Base-by-base conservation (phyloP, 2,329 filamentous ascomycete species). In the Diaporthe vexans region DNA sequence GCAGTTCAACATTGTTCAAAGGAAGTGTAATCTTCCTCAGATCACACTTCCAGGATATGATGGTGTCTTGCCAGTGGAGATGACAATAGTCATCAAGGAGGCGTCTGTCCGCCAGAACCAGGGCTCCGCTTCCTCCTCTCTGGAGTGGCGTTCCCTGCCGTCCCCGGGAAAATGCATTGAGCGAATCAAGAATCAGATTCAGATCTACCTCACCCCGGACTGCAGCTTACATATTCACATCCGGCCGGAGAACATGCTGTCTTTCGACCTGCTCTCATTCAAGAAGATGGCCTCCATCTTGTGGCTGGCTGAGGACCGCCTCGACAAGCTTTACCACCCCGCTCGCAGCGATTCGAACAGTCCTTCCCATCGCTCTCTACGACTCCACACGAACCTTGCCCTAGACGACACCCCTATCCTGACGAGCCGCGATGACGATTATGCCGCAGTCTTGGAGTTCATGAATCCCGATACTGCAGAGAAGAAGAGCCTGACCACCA, bases 261-360 rank as follows among this genome's bases (percentile, higher is more conserved):
- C 33, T 0, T 51, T 67, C 8, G 29, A 35, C 29, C 19, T 52
- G 1, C 19, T 9, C 10, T 17, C 61, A 4, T 67, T 67, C 46
- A 67, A 67, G 43, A 51, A 37, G 13, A n/a, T 51, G 26, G 61
- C 61, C 3, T 67, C 61, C 1, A 6, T 67, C 5, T 15, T 67
- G 9, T 67, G 61, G 61, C 46, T 67, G 5, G 61, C 61, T 15
- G 61, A 67, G 21, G 61, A 35, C 2, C 26, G 61, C 2, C 43
- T 67, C 2, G 9, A 67, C 29, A 51, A 67, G 19, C 61, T 67
- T 29, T 67, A 67, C 8, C 61, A 67, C 35, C 61, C 61, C 1
- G 11, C 26, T 3, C 61, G 43, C 7, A 35, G 4, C 29, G 11
- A 10, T 15, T 8, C 8, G 0, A 13, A 52, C 3, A 51, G 11